Evolutionary conservation across 169 alveolate species (phyloP), one percentile per base, ranked within the genome.

Genomic region (Plasmodium knowlesi): DNA sequence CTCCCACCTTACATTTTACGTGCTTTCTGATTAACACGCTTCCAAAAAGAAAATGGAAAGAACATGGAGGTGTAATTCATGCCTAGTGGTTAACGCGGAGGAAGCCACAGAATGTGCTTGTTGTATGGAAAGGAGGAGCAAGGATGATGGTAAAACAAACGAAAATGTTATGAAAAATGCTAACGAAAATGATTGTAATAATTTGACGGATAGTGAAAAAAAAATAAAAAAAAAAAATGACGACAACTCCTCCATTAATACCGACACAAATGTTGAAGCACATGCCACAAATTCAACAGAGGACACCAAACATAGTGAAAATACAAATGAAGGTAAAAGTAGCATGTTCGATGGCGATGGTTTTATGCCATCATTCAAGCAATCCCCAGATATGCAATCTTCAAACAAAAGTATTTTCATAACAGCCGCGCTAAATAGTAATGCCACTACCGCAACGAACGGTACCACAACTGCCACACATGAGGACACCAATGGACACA

Each of bases 31-130:
- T 39, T 57, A 37, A 61, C 12, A 19, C 25, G 3, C 34, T 39
- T 22, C 32, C 16, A 39, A 39, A 83, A 70, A 41, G 76, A 83
- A 12, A 16, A 85, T 85, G 93, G 84, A 74, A 28, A 85, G 50
- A 14, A 30, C 86, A 3, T 85, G 93, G 93, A 85, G 93, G 10
- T 85, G 93, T 85, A 57, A 76, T 16, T 46, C 86, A 10, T 85
- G 93, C 71, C 70, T 85, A 67, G 93, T 85, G 39, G 80, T 46
- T 50, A 85, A 85, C 67, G 16, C 93, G 67, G 80, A 73, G 19
- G 80, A 85, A 30, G 76, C 86, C 22, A 9, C 25, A 10, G 93
- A 85, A 30, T 85, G 93, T 76, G 93, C 37, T 6, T 85, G 93
- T 22, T 85, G 93, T 76, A 85, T 85, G 93, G 82, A 85, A 37